Conservation (phyloP, 345 rosid genomes). For the Cardamine resedifolia region DNA sequence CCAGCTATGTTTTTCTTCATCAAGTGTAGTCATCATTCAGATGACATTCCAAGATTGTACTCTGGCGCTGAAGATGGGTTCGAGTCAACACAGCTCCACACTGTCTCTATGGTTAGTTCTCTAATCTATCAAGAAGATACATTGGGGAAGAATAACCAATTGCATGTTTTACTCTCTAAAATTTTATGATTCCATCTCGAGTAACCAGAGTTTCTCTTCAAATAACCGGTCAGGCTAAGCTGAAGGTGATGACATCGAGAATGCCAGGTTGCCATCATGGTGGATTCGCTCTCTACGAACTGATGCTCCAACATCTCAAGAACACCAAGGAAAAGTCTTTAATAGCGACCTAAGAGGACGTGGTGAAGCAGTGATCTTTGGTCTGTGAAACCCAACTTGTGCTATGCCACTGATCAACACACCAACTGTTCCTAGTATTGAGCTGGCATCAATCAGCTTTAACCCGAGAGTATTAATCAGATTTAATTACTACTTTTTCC, state of each 20-base stretch:
- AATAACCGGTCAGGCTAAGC: constrained; percentile 46
- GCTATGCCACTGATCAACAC: no score
- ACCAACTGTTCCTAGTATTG: no score
- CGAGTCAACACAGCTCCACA: constrained; percentile 80
- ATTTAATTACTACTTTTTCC: no score
- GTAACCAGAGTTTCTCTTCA: neutral
- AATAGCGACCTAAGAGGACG: neutral
- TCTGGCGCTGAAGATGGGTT: constrained; percentile 77
- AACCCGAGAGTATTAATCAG: no score
- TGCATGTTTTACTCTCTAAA: neutral
- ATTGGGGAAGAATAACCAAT: neutral
- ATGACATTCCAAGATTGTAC: constrained; percentile 67
- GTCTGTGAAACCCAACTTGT: no score
- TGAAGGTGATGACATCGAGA: constrained; percentile 60
- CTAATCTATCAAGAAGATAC: neutral
- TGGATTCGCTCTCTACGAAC: constrained; percentile 74
- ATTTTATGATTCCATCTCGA: neutral
- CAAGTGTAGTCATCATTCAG: constrained; percentile 63
- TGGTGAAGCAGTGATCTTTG: no score
- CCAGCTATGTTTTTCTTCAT: constrained; percentile 85
- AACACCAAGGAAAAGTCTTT: constrained; percentile 13
- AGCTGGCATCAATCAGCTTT: no score
- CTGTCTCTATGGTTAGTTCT: constrained; percentile 64
- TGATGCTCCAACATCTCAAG: constrained; percentile 55
- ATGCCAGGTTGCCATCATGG: constrained; percentile 99